phyloP scores from a whole-genome alignment of 768 basidiomycete genomes.

The Symmetrospora coprosmae region DNA sequence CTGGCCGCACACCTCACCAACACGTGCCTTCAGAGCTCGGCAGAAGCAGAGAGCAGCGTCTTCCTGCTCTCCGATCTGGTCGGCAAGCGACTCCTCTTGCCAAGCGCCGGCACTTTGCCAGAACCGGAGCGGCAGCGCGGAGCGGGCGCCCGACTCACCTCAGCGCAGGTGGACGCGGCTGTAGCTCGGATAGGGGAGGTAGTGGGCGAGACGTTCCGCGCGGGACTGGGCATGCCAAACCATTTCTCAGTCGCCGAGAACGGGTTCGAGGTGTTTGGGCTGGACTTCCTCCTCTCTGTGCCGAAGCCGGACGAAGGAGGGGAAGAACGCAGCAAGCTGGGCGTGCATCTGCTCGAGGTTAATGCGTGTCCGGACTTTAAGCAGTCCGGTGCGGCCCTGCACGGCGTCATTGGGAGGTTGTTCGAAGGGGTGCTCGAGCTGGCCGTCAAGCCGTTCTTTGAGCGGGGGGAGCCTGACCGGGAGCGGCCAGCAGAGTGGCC shows the following conservation, averaged over 20 bases:
- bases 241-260: conserved; percentile 83
- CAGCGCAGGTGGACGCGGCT: conserved; percentile 44
- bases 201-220: conserved; percentile 68
- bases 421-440: conserved; percentile 19
- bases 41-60: conserved; percentile 44
- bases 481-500: not conserved
- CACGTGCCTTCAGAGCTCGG: conserved; percentile 70
- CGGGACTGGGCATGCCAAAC: conserved; percentile 60
- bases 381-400: conserved; percentile 47
- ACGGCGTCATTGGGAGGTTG: conserved; percentile 18
- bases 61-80: conserved; percentile 65
- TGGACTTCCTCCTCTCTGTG: conserved; percentile 67
- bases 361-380: conserved; percentile 86
- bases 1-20: conserved; percentile 76
- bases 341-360: conserved; percentile 69
- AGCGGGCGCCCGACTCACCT: conserved; percentile 32
- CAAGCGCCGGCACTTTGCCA: conserved; percentile 38
- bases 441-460: conserved; percentile 22
- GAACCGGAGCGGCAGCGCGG: no score
- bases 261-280: conserved; percentile 85
- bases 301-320: conserved; percentile 34
- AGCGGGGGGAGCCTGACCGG: not conserved
- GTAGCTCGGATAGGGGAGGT: conserved; percentile 51
- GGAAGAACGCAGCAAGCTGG: conserved; percentile 35
- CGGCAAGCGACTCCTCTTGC: conserved; percentile 44